Conservation (phyloP, 2,329 filamentous ascomycete genomes). For the Colletotrichum lini region DNA sequence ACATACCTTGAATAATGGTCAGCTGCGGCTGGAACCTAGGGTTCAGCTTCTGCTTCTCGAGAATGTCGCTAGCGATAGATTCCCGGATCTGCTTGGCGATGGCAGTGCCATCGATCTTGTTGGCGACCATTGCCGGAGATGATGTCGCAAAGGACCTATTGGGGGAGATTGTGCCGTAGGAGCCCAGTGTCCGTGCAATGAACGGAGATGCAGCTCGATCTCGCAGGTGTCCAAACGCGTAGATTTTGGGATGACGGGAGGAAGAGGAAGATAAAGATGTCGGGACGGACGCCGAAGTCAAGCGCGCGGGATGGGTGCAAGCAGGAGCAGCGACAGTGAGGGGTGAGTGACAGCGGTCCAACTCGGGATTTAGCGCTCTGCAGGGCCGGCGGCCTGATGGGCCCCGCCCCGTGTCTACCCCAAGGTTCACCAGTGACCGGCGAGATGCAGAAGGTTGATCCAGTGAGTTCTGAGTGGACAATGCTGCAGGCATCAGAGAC, state of each 20-base stretch:
- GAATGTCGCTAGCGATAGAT: slow-evolving; percentile 84
- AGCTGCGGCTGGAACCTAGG: slow-evolving; percentile 90
- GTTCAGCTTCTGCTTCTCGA: slow-evolving; percentile 84
- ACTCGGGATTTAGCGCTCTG: slow-evolving; percentile 35
- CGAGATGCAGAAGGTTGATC: slow-evolving; percentile 12
- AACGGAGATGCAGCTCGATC: slow-evolving; percentile 27
- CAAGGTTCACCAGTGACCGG: slow-evolving; percentile 21
- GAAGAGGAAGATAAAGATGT: slow-evolving; percentile 9
- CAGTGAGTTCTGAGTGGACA: slow-evolving; percentile 1
- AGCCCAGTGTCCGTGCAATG: slow-evolving; percentile 34
- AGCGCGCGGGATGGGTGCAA: slow-evolving; percentile 30
- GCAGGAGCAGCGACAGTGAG: slow-evolving; percentile 36
- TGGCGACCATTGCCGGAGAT: slow-evolving; percentile 80
- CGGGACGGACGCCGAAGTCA: slow-evolving; percentile 26
- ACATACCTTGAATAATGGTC: slow-evolving; percentile 93
- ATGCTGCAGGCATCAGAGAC: background rate
- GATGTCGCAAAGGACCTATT: slow-evolving; percentile 61
- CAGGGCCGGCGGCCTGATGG: slow-evolving; percentile 36
- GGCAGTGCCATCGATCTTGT: slow-evolving; percentile 95
- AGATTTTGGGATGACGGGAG: slow-evolving; percentile 20
- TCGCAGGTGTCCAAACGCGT: slow-evolving; percentile 25
- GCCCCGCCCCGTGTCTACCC: slow-evolving; percentile 28
- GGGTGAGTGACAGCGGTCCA: slow-evolving; percentile 30
- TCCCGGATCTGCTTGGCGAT: slow-evolving; percentile 94
- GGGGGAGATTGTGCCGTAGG: slow-evolving; percentile 12